Percentiles rank a stretch among this genome's conserved stretches.
Conservation (phyloP, 1,139 yeast genomes). For the Saccharomyces pastorianus region DNA sequence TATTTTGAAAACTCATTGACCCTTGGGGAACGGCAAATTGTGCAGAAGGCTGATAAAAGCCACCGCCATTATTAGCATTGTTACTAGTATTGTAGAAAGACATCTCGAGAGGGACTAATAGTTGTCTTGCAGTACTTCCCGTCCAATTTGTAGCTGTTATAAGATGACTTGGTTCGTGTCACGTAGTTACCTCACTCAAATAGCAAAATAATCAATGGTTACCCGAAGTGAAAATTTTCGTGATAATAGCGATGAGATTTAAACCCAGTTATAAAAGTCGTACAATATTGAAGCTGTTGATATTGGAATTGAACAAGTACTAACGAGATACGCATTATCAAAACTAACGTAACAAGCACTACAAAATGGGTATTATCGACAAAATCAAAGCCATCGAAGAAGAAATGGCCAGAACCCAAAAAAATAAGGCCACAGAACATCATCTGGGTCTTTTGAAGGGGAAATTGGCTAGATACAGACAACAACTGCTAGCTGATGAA, state of each 20-base stretch:
- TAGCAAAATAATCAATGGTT: background rate
- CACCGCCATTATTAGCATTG: conserved; percentile 12
- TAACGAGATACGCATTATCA: background rate
- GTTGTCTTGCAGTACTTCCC: background rate
- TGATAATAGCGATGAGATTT: background rate
- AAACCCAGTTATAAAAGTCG: background rate
- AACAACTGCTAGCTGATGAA: conserved; percentile 85
- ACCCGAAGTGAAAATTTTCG: background rate
- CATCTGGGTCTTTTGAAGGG: conserved; percentile 92
- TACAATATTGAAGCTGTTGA: background rate
- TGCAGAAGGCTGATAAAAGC: conserved; percentile 28
- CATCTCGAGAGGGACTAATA: background rate
- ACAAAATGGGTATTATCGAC: conserved; percentile 40
- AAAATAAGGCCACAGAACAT: conserved; percentile 95
- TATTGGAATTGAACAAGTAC: background rate
- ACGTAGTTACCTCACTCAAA: background rate
- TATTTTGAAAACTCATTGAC: conserved; percentile 26
- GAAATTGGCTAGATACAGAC: conserved; percentile 86
- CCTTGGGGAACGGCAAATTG: conserved; percentile 31
- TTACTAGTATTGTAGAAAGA: conserved; percentile 6
- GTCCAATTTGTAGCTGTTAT: background rate
- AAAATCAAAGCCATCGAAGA: conserved; percentile 86
- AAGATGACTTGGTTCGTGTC: background rate
- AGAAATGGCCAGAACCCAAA: conserved; percentile 90
- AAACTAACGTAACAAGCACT: background rate